Evolutionary conservation across 78 protist species (phyloP), one percentile per base, ranked within the genome.

Genomic region (Neovahlkampfia damariscottae): DNA sequence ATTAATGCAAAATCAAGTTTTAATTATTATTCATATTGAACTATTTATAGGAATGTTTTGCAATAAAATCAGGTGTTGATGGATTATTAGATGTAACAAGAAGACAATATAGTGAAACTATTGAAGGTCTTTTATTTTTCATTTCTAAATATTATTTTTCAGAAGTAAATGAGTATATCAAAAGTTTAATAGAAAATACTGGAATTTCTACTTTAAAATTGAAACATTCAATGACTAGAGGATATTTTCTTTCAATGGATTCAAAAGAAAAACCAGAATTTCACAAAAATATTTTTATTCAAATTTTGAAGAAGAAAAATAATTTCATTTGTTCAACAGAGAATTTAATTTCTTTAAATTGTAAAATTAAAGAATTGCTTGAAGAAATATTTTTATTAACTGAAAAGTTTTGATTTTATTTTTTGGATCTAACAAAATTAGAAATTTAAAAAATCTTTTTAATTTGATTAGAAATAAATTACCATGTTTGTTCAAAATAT

Each of bases 31-130:
- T n/a, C n/a, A n/a, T n/a, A n/a, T n/a, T n/a, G n/a, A n/a, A n/a
- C n/a, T n/a, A n/a, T n/a, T n/a, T n/a, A n/a, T n/a, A n/a, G 19
- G 19, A 50, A 50, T 50, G 62, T 31, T 78, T 78, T 67, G 81
- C 81, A 3, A 74, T 78, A 30, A 66, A 67, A 38, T 6, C 7
- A 7, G 81, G 81, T 39, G 39, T 78, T 74, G 68, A 78, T 19
- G 74, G 74, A 5, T 34, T 78, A 30, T 32, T 78, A 34, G 81
- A 78, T 34, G 73, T 78, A 3, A 74, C 81, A 0, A 68, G 81
- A 32, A 38, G 74, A 27, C 37, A 40, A n/a, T 69, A 70, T 69
- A 78, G 30, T 5, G 82, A 67, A 37, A 67, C 67, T 0, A 7
- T 29, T 1, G 70, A 78, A 4, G 82, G 67, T n/a, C 59, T 70